Conservation (phyloP, 345 rosid genomes). For the Raphanus raphanistrum region DNA sequence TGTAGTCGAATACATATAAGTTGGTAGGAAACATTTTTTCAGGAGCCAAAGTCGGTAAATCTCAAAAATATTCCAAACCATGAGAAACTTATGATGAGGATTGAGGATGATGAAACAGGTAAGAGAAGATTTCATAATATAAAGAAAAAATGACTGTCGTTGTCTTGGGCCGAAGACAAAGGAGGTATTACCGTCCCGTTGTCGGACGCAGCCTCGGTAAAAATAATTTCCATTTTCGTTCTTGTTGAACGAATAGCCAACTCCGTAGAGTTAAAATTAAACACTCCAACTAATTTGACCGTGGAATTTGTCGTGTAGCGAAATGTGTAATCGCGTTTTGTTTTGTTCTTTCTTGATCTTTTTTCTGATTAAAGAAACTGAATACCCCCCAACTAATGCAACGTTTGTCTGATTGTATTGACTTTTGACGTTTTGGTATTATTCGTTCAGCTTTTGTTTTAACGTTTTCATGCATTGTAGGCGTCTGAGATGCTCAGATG, state of each 20-base stretch:
- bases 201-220: conserved; percentile 6
- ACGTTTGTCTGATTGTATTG: conserved; percentile 31
- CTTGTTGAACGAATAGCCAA: conserved; percentile 14
- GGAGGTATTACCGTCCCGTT: conserved; percentile 18
- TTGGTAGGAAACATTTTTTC: too few species aligned
- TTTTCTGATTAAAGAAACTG: conserved; percentile 12
- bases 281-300: not conserved
- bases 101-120: too few species aligned
- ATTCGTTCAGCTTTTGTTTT: conserved; percentile 32
- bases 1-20: too few species aligned
- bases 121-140: not conserved
- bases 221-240: not conserved
- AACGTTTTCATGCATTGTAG: conserved; percentile 30
- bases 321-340: conserved; percentile 22
- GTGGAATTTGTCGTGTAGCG: conserved; percentile 51
- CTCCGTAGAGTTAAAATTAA: not conserved
- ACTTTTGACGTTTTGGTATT: conserved; percentile 29
- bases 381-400: conserved; percentile 18
- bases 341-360: conserved; percentile 21
- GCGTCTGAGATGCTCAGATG: conserved; percentile 20
- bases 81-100: too few species aligned
- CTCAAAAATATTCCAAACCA: too few species aligned
- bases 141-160: conserved; percentile 2
- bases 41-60: too few species aligned
- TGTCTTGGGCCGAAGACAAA: not conserved